Conservation (phyloP, 306 rosid genomes). For the Aeschynomene evenia region DNA sequence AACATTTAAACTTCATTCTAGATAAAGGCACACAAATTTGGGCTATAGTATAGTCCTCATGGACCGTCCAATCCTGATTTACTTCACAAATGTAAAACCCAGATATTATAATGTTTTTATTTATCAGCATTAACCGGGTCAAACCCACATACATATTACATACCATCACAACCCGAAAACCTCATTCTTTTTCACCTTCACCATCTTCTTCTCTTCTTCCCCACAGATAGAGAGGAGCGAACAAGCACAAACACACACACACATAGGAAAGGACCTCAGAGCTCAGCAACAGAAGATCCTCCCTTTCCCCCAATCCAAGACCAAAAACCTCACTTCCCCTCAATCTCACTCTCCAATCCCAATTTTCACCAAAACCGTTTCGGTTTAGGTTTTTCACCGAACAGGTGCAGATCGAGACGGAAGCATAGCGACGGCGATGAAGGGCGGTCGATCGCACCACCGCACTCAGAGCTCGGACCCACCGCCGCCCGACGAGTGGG, state of each 20-base stretch:
- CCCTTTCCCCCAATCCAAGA: background rate
- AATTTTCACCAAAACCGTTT: background rate
- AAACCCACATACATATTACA: no score
- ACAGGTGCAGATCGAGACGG: background rate
- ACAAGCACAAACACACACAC: no score
- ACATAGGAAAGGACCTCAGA: no score
- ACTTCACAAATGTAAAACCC: no score
- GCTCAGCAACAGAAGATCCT: background rate
- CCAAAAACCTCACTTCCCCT: background rate
- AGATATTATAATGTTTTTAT: no score
- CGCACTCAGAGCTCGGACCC: constrained; percentile 80
- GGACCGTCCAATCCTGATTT: no score
- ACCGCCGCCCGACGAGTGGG: constrained; percentile 84
- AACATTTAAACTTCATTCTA: no score
- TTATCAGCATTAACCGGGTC: no score
- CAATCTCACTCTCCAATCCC: background rate
- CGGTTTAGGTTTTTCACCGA: background rate
- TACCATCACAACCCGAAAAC: background rate
- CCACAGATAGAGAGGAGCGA: background rate
- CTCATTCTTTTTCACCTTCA: constrained; percentile 3
- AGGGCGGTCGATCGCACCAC: constrained; percentile 60
- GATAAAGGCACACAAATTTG: no score
- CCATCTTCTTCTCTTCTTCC: background rate
- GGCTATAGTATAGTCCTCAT: no score
- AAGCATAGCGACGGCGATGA: background rate